Percentiles rank a stretch among this genome's conserved stretches.
Conservation (phyloP, 305 asterid species). For the Fraxinus latifolia region DNA sequence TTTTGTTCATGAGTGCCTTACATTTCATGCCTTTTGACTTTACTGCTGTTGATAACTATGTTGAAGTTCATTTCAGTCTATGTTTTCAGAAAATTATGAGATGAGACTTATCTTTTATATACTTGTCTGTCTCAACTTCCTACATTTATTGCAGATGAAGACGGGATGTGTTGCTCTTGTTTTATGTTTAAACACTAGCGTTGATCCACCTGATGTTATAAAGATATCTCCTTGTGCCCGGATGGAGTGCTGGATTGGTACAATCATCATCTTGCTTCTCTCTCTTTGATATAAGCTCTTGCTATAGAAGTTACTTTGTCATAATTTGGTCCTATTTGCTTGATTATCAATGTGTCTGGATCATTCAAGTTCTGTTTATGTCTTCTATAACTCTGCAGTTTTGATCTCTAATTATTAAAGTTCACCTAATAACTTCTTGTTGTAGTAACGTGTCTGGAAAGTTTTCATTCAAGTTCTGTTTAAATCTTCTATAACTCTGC, state of each 20-base stretch:
- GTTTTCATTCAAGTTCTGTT: not conserved
- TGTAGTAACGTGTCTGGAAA: not conserved
- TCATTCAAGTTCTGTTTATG: not conserved
- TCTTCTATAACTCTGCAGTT: not conserved
- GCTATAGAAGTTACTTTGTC: not conserved
- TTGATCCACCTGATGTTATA: constrained; percentile 97
- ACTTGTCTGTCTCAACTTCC: constrained; percentile 19
- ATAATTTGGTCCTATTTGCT: not conserved
- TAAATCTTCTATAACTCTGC: not conserved
- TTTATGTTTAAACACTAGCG: constrained; percentile 85
- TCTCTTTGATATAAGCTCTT: constrained; percentile 5
- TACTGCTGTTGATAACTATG: not conserved
- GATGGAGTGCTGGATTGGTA: constrained; percentile 99
- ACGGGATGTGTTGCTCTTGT: constrained; percentile 99
- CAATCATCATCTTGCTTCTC: constrained; percentile 26
- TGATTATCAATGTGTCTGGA: not conserved
- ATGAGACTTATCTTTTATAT: not conserved
- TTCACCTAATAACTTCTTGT: not conserved
- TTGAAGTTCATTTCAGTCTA: not conserved
- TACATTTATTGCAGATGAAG: constrained; percentile 76
- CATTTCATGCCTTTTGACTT: not conserved
- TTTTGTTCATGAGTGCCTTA: not conserved
- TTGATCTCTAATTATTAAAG: not conserved
- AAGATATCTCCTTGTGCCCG: constrained; percentile 99
- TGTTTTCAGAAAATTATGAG: not conserved